phyloP scores from a whole-genome alignment of 495 filamentous ascomycete species.

The Trichoderma orchidacearum region DNA sequence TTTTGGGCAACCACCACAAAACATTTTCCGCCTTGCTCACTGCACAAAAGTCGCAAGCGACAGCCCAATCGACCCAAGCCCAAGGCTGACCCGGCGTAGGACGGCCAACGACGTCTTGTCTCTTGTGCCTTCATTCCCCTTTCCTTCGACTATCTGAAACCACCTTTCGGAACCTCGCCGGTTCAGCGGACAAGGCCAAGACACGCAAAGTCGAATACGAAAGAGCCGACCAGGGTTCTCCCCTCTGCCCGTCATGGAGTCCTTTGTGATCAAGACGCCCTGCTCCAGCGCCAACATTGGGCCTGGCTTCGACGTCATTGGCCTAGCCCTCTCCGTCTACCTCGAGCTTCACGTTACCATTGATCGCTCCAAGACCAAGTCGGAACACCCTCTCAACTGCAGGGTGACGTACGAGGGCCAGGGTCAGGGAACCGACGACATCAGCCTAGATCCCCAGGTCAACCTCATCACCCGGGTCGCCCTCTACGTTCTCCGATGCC shows the following conservation, averaged over 20 bases:
- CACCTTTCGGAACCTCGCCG: no score
- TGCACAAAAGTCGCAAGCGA: no score
- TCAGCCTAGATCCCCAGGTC: slow-evolving; percentile 60
- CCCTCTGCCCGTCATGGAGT: slow-evolving; percentile 18
- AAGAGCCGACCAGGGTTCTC: no score
- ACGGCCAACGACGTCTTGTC: no score
- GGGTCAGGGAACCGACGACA: slow-evolving; percentile 56
- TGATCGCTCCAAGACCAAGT: slow-evolving; percentile 34
- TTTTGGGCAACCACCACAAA: no score
- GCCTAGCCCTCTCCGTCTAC: slow-evolving; percentile 80
- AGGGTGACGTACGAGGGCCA: slow-evolving; percentile 77
- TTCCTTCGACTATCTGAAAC: no score
- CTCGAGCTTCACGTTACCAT: slow-evolving; percentile 72
- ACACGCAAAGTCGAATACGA: neutral
- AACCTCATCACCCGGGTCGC: slow-evolving; percentile 89
- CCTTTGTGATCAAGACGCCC: slow-evolving; percentile 52
- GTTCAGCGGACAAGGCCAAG: neutral
- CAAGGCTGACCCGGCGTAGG: no score
- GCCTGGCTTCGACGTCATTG: slow-evolving; percentile 95
- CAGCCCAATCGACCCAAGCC: no score
- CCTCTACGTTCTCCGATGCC: slow-evolving; percentile 83
- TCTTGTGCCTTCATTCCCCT: no score
- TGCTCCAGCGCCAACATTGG: slow-evolving; percentile 94
- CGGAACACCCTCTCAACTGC: slow-evolving; percentile 64
- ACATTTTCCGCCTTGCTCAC: no score